phyloP scores from a whole-genome alignment of 768 basidiomycete species.

The Panellus pusillus region DNA sequence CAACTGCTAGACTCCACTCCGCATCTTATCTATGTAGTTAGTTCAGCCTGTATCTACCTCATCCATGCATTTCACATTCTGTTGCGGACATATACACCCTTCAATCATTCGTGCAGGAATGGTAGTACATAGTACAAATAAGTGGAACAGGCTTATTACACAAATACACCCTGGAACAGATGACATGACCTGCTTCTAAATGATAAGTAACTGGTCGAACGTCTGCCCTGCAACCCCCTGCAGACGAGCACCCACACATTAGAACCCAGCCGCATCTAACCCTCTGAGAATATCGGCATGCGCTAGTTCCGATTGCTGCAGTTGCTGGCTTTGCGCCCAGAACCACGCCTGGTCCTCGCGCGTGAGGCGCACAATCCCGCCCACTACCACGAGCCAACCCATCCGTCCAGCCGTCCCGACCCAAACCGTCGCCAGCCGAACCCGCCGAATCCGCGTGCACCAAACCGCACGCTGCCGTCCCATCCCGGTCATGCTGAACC shows the following conservation, averaged over 20 bases:
- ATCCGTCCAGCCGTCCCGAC: no score
- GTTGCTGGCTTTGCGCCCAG: conserved; percentile 59
- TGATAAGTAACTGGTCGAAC: no score
- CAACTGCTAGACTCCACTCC: conserved; percentile 60
- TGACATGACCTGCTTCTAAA: no score
- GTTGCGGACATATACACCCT: conserved; percentile 42
- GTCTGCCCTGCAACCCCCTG: not conserved
- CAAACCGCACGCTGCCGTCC: no score
- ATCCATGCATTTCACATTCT: conserved; percentile 25
- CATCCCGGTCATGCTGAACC: no score
- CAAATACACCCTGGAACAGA: not conserved
- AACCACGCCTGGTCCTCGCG: conserved; percentile 54
- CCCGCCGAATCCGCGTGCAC: no score
- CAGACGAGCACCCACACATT: conserved; percentile 15
- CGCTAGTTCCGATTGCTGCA: conserved; percentile 57
- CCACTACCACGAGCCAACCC: no score
- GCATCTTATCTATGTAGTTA: conserved; percentile 29
- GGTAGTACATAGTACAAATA: conserved; percentile 3
- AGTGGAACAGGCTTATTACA: not conserved
- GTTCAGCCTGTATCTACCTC: conserved; percentile 34
- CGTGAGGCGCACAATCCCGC: no score
- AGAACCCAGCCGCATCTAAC: conserved; percentile 70
- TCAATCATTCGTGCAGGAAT: conserved; percentile 21
- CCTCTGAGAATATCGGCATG: conserved; percentile 67
- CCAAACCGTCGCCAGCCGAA: no score